Evolutionary conservation across 1,139 yeast species (phyloP).

Genomic region (Geotrichum aggregatum): DNA sequence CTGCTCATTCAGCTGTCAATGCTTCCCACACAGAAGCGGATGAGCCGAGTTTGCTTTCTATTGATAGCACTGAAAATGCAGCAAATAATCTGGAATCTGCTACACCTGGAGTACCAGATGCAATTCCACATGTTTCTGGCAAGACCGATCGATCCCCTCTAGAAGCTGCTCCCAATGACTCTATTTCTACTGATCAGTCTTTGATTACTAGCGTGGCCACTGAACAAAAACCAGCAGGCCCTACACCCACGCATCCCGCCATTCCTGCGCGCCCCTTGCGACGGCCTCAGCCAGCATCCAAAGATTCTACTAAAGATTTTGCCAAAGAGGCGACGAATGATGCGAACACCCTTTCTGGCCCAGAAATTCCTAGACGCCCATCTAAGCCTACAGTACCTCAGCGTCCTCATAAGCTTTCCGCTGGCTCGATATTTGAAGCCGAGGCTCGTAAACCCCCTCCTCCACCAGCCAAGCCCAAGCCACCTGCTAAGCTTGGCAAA

Average conservation of each 20-base stretch:
- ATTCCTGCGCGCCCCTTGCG: constrained; percentile 13
- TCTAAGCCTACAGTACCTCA: constrained; percentile 15
- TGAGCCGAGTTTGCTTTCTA: no score
- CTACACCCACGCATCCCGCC: constrained; percentile 1
- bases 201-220: background rate
- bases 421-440: constrained; percentile 11
- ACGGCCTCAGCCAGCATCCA: background rate
- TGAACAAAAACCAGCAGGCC: background rate
- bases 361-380: constrained; percentile 5
- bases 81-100: no score
- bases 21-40: no score
- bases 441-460: constrained; percentile 9
- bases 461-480: constrained; percentile 20
- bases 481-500: constrained; percentile 21
- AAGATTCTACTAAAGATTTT: no score
- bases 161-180: no score
- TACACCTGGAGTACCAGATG: no score
- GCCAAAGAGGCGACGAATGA: background rate
- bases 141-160: no score
- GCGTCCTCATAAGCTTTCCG: constrained; percentile 15
- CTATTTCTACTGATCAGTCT: no score
- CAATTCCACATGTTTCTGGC: no score
- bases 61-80: no score
- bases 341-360: background rate
- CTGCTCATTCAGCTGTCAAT: no score